A percentile compares a stretch with the other conserved stretches of the same genome.
Conservation (phyloP, 2,329 filamentous ascomycete genomes). For the Penicillium paneum region DNA sequence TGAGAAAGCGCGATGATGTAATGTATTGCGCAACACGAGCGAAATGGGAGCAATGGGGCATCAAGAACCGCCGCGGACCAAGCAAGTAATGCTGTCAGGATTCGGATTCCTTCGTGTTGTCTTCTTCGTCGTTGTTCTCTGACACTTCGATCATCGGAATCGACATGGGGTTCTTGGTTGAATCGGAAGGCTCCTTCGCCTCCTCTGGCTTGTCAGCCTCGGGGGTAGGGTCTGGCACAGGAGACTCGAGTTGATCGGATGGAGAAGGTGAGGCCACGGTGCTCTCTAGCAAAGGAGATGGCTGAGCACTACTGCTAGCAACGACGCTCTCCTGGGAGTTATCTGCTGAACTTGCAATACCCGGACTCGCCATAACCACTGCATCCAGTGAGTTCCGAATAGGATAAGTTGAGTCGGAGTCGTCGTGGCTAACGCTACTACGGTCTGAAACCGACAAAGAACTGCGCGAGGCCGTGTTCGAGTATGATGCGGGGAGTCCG, state of each 20-base stretch:
- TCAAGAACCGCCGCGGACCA: neutral
- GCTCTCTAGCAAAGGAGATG: neutral
- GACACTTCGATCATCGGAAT: constrained; percentile 26
- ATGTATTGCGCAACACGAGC: neutral
- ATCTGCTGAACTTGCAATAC: constrained; percentile 20
- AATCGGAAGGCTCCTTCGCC: neutral
- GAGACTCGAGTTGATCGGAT: neutral
- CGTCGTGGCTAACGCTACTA: constrained; percentile 34
- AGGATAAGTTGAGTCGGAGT: constrained; percentile 23
- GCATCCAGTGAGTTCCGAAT: constrained; percentile 25
- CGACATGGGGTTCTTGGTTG: neutral
- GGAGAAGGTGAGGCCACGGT: neutral
- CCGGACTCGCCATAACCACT: constrained; percentile 24
- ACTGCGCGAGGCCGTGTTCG: constrained; percentile 29
- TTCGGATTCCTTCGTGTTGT: neutral
- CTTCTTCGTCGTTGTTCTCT: constrained; percentile 11
- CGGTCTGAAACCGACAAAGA: constrained; percentile 37
- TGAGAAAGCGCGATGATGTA: neutral
- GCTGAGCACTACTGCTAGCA: constrained; percentile 6
- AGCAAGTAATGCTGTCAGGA: neutral
- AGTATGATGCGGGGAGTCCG: constrained; percentile 39
- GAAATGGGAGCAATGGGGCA: neutral
- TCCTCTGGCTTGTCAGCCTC: neutral
- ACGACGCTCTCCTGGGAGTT: constrained; percentile 27
- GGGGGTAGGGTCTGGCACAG: neutral